Evolutionary conservation across 2,329 filamentous ascomycete genomes (phyloP), one percentile per base, ranked within the genome.

Genomic region (Exophiala xenobiotica): DNA sequence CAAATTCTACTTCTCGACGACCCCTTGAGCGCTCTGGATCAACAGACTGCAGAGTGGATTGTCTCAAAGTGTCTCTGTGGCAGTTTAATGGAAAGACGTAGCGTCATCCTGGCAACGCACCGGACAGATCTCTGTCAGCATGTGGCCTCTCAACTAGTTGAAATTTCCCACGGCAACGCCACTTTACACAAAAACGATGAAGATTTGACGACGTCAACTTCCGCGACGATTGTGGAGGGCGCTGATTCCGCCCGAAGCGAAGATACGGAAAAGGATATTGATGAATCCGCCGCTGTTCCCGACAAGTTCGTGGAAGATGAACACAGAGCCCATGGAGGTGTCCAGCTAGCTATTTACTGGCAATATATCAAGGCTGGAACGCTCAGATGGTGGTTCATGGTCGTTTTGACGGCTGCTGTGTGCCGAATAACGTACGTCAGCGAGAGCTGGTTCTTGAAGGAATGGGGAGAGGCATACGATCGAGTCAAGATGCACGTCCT

Each of bases 241-340:
- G 67, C 71, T 27, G 64, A 68, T 33, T 67, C 70, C 59, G 54
- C 63, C 3, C 40, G 52, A 9, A 40, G 56, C 5, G 47, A 53
- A 2, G 62, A 64, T 20, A 29, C 35, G 7, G 63, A 63, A 8
- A 39, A 44, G 38, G 39, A 58, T 27, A 54, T 63, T 46, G 56
- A 60, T 11, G 64, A 72, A 49, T 69, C 68, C 4, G 75, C 77
- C 7, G 81, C 80, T 0, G 71, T 83, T 9, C 83, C 86, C 0
- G 83, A 86, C 24, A 89, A 89, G 61, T 91, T 92, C 63, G 84
- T 90, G 39, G 85, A 90, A 63, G 87, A 91, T 24, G 88, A 93
- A 65, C 75, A 84, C 59, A 79, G 88, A 42, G 85, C 80, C 0
- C 79, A 88, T 53, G 90, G 90, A 14, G 83, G 87, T 1, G 87